Conservation (phyloP, 176 grass and related monocot species). For the Triticum monococcum region DNA sequence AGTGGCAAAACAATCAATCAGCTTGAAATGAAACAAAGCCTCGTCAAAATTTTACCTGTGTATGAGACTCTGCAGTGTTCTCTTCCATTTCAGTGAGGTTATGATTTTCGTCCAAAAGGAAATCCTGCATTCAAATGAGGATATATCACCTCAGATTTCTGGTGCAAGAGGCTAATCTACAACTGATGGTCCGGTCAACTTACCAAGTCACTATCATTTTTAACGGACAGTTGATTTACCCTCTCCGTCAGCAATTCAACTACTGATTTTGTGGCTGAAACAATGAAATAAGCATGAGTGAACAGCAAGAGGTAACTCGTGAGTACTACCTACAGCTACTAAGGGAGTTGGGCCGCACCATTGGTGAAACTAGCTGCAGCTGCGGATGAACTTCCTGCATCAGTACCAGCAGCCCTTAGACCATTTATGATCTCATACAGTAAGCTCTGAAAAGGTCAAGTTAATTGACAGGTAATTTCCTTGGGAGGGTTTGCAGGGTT, state of each 20-base stretch:
- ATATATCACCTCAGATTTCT: conserved; percentile 27
- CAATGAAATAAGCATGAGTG: conserved; percentile 37
- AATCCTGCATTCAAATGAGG: conserved; percentile 62
- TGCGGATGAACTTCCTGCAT: conserved; percentile 86
- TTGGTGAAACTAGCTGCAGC: conserved; percentile 61
- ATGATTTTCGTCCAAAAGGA: conserved; percentile 83
- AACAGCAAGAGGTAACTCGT: background rate
- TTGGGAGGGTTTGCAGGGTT: background rate
- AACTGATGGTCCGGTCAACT: conserved; percentile 31
- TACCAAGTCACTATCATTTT: conserved; percentile 84
- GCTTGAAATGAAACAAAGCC: conserved; percentile 6
- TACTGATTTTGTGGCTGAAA: conserved; percentile 89
- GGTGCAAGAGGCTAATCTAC: conserved; percentile 8
- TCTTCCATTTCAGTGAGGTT: conserved; percentile 53
- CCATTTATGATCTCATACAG: conserved; percentile 96
- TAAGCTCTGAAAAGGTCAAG: conserved; percentile 64
- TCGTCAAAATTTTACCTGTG: conserved; percentile 44
- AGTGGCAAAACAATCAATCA: background rate
- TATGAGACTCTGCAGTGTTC: conserved; percentile 41
- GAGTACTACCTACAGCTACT: background rate
- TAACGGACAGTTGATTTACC: conserved; percentile 69
- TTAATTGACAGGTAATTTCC: conserved; percentile 25
- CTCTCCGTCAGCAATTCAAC: conserved; percentile 93
- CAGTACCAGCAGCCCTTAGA: conserved; percentile 56
- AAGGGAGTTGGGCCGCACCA: conserved; percentile 36